Evolutionary conservation across 352 stramenopile species (phyloP).

Genomic region (Hyaloperonospora arabidopsidis): DNA sequence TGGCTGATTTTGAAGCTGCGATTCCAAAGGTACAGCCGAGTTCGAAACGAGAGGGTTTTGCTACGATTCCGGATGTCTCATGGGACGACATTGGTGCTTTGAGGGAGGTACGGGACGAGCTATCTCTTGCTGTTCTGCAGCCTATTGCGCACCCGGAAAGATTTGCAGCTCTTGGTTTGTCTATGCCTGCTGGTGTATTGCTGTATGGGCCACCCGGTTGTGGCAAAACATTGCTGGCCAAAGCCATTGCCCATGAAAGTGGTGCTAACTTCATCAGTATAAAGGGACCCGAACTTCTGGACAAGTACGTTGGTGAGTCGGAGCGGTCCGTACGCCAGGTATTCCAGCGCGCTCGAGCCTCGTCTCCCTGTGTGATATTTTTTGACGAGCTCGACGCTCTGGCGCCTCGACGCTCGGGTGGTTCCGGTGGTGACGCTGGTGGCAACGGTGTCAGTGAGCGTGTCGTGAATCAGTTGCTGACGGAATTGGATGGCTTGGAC

Average conservation of each 20-base stretch:
- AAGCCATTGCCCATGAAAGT: constrained; percentile 97
- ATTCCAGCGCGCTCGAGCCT: constrained; percentile 96
- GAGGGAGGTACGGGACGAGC: constrained; percentile 89
- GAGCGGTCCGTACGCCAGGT: constrained; percentile 93
- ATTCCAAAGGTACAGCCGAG: constrained; percentile 96
- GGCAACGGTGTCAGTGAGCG: constrained; percentile 90
- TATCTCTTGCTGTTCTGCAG: constrained; percentile 94
- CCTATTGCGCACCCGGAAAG: constrained; percentile 94
- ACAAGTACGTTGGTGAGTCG: constrained; percentile 99
- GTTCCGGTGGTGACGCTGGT: constrained; percentile 39
- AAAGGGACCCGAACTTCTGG: constrained; percentile 97
- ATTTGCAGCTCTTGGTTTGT: constrained; percentile 93
- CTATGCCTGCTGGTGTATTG: constrained; percentile 94
- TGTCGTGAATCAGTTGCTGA: constrained; percentile 97
- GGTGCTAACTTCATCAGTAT: constrained; percentile 99
- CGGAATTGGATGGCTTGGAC: constrained; percentile 98
- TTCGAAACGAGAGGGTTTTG: constrained; percentile 98
- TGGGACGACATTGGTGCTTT: constrained; percentile 97
- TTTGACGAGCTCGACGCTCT: constrained; percentile 99
- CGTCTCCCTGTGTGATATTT: constrained; percentile 98
- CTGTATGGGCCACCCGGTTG: constrained; percentile 97
- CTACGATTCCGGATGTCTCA: constrained; percentile 95
- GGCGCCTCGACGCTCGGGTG: constrained; percentile 86
- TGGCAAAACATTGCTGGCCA: constrained; percentile 98
- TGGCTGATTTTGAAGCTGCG: constrained; percentile 94